Base-by-base conservation (phyloP, 441 rosid species). In the Gossypium armourianum region DNA sequence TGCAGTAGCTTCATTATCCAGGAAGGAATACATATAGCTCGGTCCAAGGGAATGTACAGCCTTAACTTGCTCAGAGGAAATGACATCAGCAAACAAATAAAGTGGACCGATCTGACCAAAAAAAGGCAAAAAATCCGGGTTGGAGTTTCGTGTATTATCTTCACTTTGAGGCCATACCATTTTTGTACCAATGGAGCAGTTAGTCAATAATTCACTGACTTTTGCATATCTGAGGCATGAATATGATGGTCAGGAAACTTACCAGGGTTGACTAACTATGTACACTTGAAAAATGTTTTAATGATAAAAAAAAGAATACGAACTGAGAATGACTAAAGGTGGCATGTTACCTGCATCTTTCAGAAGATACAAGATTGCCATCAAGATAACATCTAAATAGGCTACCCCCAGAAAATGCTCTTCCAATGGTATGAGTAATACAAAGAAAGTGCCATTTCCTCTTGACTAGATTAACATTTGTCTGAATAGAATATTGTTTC, bases 331-430 rank as follows among this genome's bases (percentile, higher is more conserved):
- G 56, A 54, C 28, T 28, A 20, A 59, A 73, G 60, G 23, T 32
- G 16, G 66, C 55, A 45, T 13, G 57, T 40, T 73, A 90, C 99
- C 99, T 95, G 99, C 99, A 95, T 95, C 88, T 91, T 81, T 92
- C 98, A 64, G 99, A 95, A 73, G 96, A 90, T 53, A 90, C 88
- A 69, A 90, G 92, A 70, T 78, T 86, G 68, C 98, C 97, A 81
- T 95, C 93, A 50, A 95, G 79, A 75, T 86, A 95, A 83, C 96
- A 95, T 82, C 85, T 86, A 77, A 95, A 75, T 71, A 86, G 77
- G 82, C 99, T 95, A 74, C 98, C 98, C 63, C 97, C 99, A 74
- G 98, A 95, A 83, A 95, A 95, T 24, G 98, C 84, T 86, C 99
- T 88, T 77, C 99, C 96, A 68, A 95, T 86, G 71, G 89, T 88